Base-by-base conservation (phyloP, 2,329 filamentous ascomycete species). In the Cytospora piceicola region DNA sequence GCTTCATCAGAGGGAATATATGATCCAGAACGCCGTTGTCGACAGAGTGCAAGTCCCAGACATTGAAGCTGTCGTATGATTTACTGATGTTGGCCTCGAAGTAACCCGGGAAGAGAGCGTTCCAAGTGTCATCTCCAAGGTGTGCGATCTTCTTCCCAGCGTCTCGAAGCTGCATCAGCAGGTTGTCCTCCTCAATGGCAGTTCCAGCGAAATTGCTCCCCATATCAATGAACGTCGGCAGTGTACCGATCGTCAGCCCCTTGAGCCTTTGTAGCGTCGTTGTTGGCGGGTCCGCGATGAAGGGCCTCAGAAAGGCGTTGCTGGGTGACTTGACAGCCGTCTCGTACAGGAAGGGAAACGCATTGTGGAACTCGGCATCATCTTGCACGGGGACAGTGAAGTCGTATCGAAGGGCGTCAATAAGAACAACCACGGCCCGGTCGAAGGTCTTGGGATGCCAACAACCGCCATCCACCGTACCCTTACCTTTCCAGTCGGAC, bases 51-150 rank as follows among this genome's bases (percentile, higher is more conserved):
- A 99, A 78, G 76, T 99, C 95, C 93, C 93, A 97, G 8, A 98
- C 95, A 74, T 98, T 97, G 80, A 99, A 96, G 68, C 94, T 98
- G 76, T 98, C 94, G 76, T 97, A 99, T 0, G 95, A 88, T 71
- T 84, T 87, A 71, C 94, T 97, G 64, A 97, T 87, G 64, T 94
- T 91, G 11, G 88, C 81, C 75, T 97, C 90, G 73, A 99, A 99
- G 76, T 96, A 93, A n/a, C 85, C 92, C 0, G 95, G 95, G 75
- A 98, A 99, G 20, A 99, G 81, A 53, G 92, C 85, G 70, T 93
- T 91, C 95, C 95, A 99, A 5, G 95, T 99, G 78, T 99, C 94
- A 76, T 99, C 95, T n/a, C 95, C 95, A 46, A 99, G 81, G 73
- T 99, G 96, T 7, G 94, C 95, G 70, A 99, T 87, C 69, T 85